phyloP scores from a whole-genome alignment of 2,329 filamentous ascomycete species.

The Fusarium metavorans region DNA sequence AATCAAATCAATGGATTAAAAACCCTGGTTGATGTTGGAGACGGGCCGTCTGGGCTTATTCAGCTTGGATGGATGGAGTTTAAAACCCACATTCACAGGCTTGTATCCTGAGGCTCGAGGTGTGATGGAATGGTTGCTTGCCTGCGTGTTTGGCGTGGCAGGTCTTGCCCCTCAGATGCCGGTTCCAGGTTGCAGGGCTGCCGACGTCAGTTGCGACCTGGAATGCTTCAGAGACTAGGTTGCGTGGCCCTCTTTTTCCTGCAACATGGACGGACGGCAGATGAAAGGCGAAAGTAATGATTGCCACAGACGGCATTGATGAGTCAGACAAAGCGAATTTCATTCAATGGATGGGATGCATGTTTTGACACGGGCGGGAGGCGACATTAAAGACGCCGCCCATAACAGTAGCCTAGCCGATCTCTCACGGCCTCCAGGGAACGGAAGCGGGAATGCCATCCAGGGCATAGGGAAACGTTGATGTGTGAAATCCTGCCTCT shows the following conservation, averaged over 20 bases:
- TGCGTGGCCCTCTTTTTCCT: background rate
- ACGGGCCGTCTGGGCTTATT: slow-evolving; percentile 1
- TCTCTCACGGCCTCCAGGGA: background rate
- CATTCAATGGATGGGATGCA: background rate
- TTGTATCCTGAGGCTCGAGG: slow-evolving; percentile 42
- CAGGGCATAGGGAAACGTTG: slow-evolving; percentile 28
- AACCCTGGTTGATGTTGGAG: slow-evolving; percentile 7
- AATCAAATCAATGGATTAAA: background rate
- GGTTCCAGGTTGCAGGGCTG: slow-evolving; percentile 4
- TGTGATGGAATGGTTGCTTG: slow-evolving; percentile 17
- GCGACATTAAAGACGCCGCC: background rate
- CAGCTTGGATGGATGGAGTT: background rate
- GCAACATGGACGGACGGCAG: background rate
- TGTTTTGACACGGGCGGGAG: background rate
- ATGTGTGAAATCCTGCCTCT: slow-evolving; percentile 43
- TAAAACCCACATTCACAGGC: slow-evolving; percentile 15
- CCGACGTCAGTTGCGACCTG: slow-evolving; percentile 37
- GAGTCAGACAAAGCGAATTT: slow-evolving; percentile 4
- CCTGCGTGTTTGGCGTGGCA: slow-evolving; percentile 12
- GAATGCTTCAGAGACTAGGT: background rate
- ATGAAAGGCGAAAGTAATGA: background rate
- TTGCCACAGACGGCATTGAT: background rate
- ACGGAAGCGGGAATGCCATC: background rate
- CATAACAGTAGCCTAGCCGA: background rate
- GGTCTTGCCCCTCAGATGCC: slow-evolving; percentile 38